These are phyloP conservation scores for Phyllosticta citribraziliensis DNA, from an alignment of 2,329 filamentous ascomycete genomes.

Conservation along the genomic window DNA sequence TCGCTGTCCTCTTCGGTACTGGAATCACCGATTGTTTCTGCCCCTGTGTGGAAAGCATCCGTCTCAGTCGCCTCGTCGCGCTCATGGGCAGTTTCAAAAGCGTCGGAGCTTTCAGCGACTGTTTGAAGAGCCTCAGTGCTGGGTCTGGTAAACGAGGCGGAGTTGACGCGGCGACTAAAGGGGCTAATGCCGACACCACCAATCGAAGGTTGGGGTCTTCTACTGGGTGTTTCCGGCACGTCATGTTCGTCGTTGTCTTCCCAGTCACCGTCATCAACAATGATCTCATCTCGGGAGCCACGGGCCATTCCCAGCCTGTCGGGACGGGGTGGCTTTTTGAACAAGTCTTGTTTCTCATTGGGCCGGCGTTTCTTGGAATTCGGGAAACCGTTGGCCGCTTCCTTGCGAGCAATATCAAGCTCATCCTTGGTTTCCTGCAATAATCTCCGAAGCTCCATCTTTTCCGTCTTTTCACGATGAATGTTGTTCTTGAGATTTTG, in stretches of 20 bases:
- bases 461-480: constrained; percentile 97
- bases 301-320: constrained; percentile 54
- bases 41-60: constrained; percentile 90
- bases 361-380: constrained; percentile 50
- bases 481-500: constrained; percentile 91
- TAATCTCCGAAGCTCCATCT: constrained; percentile 89
- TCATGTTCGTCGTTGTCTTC: constrained; percentile 63
- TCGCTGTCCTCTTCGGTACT: constrained; percentile 76
- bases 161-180: constrained; percentile 19
- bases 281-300: constrained; percentile 57
- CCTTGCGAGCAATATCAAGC: constrained; percentile 57
- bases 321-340: constrained; percentile 70
- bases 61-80: constrained; percentile 67
- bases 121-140: constrained; percentile 67
- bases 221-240: constrained; percentile 41
- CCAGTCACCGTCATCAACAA: constrained; percentile 76
- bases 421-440: constrained; percentile 93
- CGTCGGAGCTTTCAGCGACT: constrained; percentile 52
- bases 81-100: constrained; percentile 69
- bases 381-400: constrained; percentile 36
- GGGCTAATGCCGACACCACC: constrained; percentile 16
- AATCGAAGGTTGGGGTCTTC: constrained; percentile 18
- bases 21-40: constrained; percentile 59
- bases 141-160: constrained; percentile 23
- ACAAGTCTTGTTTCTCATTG: constrained; percentile 42